Percentiles rank a stretch among this genome's conserved stretches.
Conservation (phyloP, 2,329 filamentous ascomycete genomes). For the Aureobasidium vineae region DNA sequence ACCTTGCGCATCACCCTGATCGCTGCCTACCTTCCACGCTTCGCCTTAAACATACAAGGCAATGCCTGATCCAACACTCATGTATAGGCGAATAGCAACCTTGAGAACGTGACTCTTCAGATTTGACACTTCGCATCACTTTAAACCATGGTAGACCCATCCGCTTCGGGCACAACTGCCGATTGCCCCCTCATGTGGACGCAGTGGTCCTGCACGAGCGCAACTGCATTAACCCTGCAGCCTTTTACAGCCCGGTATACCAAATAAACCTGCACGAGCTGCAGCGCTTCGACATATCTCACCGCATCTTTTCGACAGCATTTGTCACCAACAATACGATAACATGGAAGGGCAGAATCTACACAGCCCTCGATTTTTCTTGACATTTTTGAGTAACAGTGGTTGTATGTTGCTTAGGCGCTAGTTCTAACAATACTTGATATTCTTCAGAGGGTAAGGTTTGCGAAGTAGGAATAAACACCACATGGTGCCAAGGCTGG, state of each 20-base stretch:
- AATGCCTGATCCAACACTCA: background rate
- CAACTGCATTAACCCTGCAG: background rate
- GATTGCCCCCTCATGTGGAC: background rate
- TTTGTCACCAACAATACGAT: background rate
- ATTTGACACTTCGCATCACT: conserved; percentile 6
- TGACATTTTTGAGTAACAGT: background rate
- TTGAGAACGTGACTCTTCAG: background rate
- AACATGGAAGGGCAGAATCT: background rate
- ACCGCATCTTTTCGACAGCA: conserved; percentile 1
- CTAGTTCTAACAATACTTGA: background rate
- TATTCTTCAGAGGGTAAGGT: background rate
- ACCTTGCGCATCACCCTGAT: background rate
- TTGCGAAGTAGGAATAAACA: background rate
- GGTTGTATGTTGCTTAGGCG: background rate
- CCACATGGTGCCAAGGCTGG: conserved; percentile 3
- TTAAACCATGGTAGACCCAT: conserved; percentile 4
- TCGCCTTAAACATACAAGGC: background rate
- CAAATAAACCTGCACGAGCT: conserved; percentile 8
- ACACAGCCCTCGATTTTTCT: background rate
- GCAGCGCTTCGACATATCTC: background rate
- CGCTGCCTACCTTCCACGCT: background rate
- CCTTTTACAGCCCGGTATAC: background rate
- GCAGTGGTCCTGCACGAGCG: conserved; percentile 6
- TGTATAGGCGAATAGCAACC: background rate
- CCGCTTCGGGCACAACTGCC: background rate